Conservation (phyloP, 371 early-diverging fungal genomes). For the Massospora cicadina region DNA sequence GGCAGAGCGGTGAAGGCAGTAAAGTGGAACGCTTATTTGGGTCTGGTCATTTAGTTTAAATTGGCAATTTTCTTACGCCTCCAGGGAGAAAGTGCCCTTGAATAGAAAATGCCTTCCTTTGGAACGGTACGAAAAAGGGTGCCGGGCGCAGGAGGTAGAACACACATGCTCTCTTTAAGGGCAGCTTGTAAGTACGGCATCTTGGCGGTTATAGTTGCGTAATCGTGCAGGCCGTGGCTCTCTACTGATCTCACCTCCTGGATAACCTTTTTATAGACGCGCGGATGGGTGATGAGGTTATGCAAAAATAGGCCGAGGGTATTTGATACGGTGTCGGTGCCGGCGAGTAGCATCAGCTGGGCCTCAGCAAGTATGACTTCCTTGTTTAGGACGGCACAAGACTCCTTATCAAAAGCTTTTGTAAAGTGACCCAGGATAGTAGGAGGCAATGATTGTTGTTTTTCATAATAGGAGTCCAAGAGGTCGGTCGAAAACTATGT, state of each 20-base stretch:
- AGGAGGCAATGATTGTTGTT: too few species aligned
- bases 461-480: background rate
- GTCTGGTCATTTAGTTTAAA: background rate
- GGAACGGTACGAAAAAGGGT: background rate
- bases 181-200: background rate
- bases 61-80: background rate
- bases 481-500: background rate
- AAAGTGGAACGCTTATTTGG: background rate
- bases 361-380: background rate
- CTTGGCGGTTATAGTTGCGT: background rate
- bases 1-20: background rate
- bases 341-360: background rate
- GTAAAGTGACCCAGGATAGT: background rate
- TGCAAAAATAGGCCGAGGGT: background rate
- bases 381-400: background rate
- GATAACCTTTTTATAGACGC: background rate
- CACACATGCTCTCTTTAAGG: background rate
- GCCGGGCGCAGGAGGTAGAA: background rate
- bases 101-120: background rate
- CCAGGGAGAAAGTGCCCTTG: background rate
- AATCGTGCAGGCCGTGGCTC: background rate
- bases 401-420: background rate
- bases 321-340: background rate
- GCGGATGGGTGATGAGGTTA: background rate
- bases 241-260: background rate